These are phyloP conservation scores for Yarrowia galli DNA, from an alignment of 1,139 yeast genomes.

Conservation along the genomic window DNA sequence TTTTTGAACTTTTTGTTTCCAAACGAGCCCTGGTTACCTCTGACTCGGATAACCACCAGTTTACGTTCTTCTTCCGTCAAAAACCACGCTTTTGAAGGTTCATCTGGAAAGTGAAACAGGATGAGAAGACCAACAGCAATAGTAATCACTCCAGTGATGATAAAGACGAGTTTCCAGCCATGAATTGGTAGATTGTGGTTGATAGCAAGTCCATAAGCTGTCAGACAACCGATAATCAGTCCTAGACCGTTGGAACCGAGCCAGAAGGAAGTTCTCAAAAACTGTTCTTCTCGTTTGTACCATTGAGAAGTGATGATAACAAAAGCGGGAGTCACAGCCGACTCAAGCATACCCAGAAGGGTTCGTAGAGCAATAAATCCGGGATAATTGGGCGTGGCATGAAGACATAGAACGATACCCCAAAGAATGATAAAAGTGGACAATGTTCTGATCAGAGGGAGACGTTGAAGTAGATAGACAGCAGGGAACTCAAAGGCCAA, in stretches of 20 bases:
- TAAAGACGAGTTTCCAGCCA: constrained; percentile 19
- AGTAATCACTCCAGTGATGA: constrained; percentile 23
- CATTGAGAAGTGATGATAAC: constrained; percentile 16
- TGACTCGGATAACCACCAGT: constrained; percentile 60
- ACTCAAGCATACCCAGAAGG: constrained; percentile 18
- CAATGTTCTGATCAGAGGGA: constrained; percentile 3
- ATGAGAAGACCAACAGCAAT: constrained; percentile 8
- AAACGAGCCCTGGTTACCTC: constrained; percentile 58
- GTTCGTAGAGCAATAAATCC: constrained; percentile 19
- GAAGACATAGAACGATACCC: constrained; percentile 18
- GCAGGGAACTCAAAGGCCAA: constrained; percentile 18
- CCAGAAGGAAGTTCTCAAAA: constrained; percentile 11
- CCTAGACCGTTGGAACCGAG: constrained; percentile 22
- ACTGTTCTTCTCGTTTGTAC: constrained; percentile 25
- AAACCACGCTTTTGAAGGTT: constrained; percentile 18
- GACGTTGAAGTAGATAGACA: neutral
- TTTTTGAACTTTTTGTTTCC: constrained; percentile 62
- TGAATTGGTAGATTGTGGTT: constrained; percentile 8
- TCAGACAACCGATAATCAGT: constrained; percentile 9
- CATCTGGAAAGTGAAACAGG: constrained; percentile 16
- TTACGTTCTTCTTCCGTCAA: constrained; percentile 10
- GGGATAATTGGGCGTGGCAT: constrained; percentile 20
- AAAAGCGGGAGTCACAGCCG: constrained; percentile 9
- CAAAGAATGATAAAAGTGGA: constrained; percentile 11
- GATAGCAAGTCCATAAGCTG: constrained; percentile 7